Evolutionary conservation across 2,329 filamentous ascomycete genomes (phyloP), one percentile per base, ranked within the genome.

Genomic region (Aureobasidium lini): DNA sequence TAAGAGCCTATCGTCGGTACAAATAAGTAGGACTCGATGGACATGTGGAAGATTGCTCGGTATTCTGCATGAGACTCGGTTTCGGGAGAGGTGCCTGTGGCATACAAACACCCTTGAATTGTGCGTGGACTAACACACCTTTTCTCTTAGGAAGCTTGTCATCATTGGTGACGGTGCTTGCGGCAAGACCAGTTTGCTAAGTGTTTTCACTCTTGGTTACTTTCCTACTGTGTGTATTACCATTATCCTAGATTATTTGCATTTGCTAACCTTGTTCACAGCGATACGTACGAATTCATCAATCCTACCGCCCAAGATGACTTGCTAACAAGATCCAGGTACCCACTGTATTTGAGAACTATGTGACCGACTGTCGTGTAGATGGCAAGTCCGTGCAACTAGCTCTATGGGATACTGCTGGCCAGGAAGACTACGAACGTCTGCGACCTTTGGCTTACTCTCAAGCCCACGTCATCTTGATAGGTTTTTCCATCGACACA

Each of bases 361-460:
- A 99, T 71, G 94, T 99, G 65, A 99, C 94, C 67, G 94, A 99
- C 77, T 99, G 94, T 76, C 84, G 93, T 77, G 94, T 99, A 62
- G 94, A 99, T 72, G 94, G 94, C 70, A 96, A 96, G 73, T 96
- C 90, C n/a, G 94, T 99, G 40, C 94, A 99, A 77, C 82, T 99
- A 64, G 94, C 94, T 54, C 79, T 99, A 68, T 99, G 94, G 94
- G 94, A 99, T 85, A 99, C 94, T n/a, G 94, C 94, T 54, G 94
- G 94, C 62, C 94, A 99, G 75, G 94, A 99, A 81, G 94, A 99
- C 73, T 99, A 99, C 74, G 94, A 99, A 75, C 84, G 94, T 72
- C 79, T 99, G 76, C 88, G 94, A 64, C 94, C 94, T 56, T 81
- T 99, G 54, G 94, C 94, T 64, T 99, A 99, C 74, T 89, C 91